A percentile compares a stretch with the other conserved stretches of the same genome.
These are phyloP conservation scores for Emergomyces pasteurianus DNA, from an alignment of 2,329 filamentous ascomycete species.

Conservation along the genomic window DNA sequence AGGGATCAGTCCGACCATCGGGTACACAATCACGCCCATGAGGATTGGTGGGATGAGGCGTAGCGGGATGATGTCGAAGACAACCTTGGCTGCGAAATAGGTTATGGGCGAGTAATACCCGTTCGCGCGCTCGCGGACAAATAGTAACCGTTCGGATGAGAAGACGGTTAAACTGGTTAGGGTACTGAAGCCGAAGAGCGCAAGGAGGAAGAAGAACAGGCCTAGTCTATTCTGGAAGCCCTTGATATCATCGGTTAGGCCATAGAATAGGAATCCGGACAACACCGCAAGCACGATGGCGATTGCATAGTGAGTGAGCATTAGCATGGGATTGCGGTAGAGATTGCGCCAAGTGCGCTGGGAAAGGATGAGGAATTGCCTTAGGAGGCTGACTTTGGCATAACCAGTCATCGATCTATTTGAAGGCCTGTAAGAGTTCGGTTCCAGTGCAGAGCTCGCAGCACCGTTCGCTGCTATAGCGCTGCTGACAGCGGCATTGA, in stretches of 20 bases:
- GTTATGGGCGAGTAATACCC: conserved; percentile 91
- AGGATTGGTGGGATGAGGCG: conserved; percentile 87
- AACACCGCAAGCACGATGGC: conserved; percentile 89
- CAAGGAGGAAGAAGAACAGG: conserved; percentile 93
- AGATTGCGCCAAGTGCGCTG: conserved; percentile 91
- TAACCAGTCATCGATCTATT: conserved; percentile 66
- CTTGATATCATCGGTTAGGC: conserved; percentile 86
- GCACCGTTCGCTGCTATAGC: conserved; percentile 59
- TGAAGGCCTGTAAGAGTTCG: conserved; percentile 25
- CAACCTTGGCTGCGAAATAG: conserved; percentile 90
- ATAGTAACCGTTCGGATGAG: conserved; percentile 76
- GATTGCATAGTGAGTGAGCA: conserved; percentile 97
- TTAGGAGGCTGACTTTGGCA: conserved; percentile 61
- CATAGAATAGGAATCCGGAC: conserved; percentile 91
- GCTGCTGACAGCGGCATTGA: conserved; percentile 52
- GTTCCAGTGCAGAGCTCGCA: conserved; percentile 43
- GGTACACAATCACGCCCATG: conserved; percentile 91
- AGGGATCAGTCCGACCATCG: conserved; percentile 87
- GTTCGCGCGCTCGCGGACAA: conserved; percentile 87
- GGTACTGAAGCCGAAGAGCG: conserved; percentile 93
- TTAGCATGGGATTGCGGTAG: conserved; percentile 93
- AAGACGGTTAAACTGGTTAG: conserved; percentile 90
- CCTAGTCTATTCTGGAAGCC: conserved; percentile 97
- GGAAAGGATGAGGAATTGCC: conserved; percentile 83
- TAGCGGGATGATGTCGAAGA: conserved; percentile 96